These are phyloP conservation scores for Paraconiothyrium sp. DNA, from an alignment of 2,329 filamentous ascomycete genomes.

Conservation along the genomic window DNA sequence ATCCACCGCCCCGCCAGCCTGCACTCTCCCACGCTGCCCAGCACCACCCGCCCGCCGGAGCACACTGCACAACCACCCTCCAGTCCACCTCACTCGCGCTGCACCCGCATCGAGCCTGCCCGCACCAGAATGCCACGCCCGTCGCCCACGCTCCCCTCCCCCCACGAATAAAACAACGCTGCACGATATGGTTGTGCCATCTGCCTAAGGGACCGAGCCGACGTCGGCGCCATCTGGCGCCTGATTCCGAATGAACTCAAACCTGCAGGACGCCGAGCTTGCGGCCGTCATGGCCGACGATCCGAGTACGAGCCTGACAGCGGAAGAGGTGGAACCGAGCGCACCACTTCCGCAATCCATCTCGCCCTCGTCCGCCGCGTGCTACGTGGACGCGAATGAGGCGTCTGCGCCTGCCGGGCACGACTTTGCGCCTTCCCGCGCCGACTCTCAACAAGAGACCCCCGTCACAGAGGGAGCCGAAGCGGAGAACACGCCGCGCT, in stretches of 20 bases:
- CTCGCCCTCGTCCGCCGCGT: slow-evolving; percentile 39
- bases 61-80: slow-evolving; percentile 8
- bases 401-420: slow-evolving; percentile 23
- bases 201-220: slow-evolving; percentile 31
- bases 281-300: slow-evolving; percentile 43
- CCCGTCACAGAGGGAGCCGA: slow-evolving; percentile 30
- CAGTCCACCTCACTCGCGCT: slow-evolving; percentile 2
- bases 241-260: slow-evolving; percentile 24
- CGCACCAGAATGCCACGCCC: slow-evolving; percentile 42
- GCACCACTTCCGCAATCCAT: slow-evolving; percentile 22
- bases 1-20: slow-evolving; percentile 9
- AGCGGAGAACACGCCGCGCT: slow-evolving; percentile 52
- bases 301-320: slow-evolving; percentile 36
- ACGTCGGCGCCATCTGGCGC: slow-evolving; percentile 29
- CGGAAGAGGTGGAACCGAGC: slow-evolving; percentile 23
- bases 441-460: slow-evolving; percentile 17
- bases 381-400: slow-evolving; percentile 32
- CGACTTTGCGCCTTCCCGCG: slow-evolving; percentile 17
- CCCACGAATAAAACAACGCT: slow-evolving; percentile 25
- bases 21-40: slow-evolving; percentile 15
- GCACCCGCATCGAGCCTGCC: slow-evolving; percentile 6
- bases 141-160: slow-evolving; percentile 25
- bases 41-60: slow-evolving; percentile 13
- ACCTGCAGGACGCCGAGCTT: slow-evolving; percentile 33
- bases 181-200: slow-evolving; percentile 42